Conservation (phyloP, 768 basidiomycete genomes). For the Brasilioporus rufonigricans region DNA sequence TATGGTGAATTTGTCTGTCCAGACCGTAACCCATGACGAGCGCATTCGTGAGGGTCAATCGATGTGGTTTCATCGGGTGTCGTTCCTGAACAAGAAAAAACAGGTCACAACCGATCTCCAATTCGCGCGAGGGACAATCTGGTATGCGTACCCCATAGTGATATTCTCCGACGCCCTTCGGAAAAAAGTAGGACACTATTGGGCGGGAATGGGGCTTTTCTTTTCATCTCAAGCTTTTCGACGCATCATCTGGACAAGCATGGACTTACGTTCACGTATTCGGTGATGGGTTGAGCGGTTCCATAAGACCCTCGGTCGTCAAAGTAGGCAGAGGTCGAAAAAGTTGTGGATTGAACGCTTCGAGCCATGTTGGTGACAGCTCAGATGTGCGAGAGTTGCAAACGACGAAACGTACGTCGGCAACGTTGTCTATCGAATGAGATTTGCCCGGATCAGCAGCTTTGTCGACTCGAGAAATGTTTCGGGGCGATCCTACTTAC, state of each 20-base stretch:
- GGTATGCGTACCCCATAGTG: slow-evolving; percentile 83
- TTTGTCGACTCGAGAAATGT: too few species aligned
- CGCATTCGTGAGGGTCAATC: slow-evolving; percentile 93
- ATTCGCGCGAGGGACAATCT: neutral
- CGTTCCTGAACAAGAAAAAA: slow-evolving; percentile 60
- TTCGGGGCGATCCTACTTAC: neutral
- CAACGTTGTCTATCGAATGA: too few species aligned
- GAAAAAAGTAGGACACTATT: slow-evolving; percentile 95
- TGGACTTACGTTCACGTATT: slow-evolving; percentile 65
- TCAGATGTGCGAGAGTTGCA: neutral
- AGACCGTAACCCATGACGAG: slow-evolving; percentile 95
- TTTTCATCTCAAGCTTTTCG: slow-evolving; percentile 17
- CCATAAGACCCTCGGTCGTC: slow-evolving; percentile 71
- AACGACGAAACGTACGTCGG: neutral
- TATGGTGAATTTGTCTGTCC: slow-evolving; percentile 91
- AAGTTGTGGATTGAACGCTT: slow-evolving; percentile 46
- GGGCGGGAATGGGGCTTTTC: slow-evolving; percentile 47
- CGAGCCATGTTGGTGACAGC: slow-evolving; percentile 34
- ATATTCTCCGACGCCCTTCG: slow-evolving; percentile 89
- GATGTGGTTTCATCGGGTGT: slow-evolving; percentile 98
- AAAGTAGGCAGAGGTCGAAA: slow-evolving; percentile 74
- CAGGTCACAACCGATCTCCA: slow-evolving; percentile 1
- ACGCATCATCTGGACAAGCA: neutral
- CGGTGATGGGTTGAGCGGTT: slow-evolving; percentile 75
- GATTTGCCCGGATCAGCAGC: too few species aligned